A percentile compares a stretch with the other conserved stretches of the same genome.
Conservation (phyloP, 2,329 filamentous ascomycete genomes). For the Calonectria naviculata region DNA sequence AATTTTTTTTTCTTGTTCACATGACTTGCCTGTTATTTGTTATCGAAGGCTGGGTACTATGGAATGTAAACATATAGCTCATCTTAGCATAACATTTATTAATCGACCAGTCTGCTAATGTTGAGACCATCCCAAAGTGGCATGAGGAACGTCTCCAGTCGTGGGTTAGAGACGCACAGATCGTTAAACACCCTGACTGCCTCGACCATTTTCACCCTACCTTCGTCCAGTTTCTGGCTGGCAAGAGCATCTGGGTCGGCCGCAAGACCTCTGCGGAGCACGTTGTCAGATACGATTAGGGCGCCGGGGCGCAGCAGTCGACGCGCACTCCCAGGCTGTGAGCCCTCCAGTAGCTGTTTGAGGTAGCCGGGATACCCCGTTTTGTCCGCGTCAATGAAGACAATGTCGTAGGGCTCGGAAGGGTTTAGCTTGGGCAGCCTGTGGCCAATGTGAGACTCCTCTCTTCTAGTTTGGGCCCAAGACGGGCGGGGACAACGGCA, state of each 20-base stretch:
- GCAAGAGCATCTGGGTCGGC: slow-evolving; percentile 47
- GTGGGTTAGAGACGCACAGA: slow-evolving; percentile 42
- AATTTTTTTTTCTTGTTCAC: not conserved
- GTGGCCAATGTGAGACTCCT: slow-evolving; percentile 30
- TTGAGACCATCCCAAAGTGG: slow-evolving; percentile 57
- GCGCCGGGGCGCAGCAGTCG: slow-evolving; percentile 61
- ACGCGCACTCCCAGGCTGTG: slow-evolving; percentile 46
- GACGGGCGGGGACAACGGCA: not conserved
- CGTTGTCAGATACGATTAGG: slow-evolving; percentile 66
- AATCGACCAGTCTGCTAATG: slow-evolving; percentile 53
- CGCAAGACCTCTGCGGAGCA: slow-evolving; percentile 60
- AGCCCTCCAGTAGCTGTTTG: slow-evolving; percentile 55
- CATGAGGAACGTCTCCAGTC: slow-evolving; percentile 54
- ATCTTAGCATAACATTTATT: slow-evolving; percentile 12
- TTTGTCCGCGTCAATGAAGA: slow-evolving; percentile 67
- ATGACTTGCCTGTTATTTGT: not conserved
- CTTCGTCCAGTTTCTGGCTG: slow-evolving; percentile 29
- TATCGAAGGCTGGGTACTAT: not conserved
- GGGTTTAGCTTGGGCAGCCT: slow-evolving; percentile 45
- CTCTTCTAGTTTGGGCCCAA: not conserved
- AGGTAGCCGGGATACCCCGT: slow-evolving; percentile 62
- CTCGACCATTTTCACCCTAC: slow-evolving; percentile 33
- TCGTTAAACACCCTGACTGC: slow-evolving; percentile 50
- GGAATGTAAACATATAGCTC: not conserved
- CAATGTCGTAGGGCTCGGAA: slow-evolving; percentile 58